Evolutionary conservation across 208 protist species (phyloP).

Genomic region (Naegleria lovaniensis): DNA sequence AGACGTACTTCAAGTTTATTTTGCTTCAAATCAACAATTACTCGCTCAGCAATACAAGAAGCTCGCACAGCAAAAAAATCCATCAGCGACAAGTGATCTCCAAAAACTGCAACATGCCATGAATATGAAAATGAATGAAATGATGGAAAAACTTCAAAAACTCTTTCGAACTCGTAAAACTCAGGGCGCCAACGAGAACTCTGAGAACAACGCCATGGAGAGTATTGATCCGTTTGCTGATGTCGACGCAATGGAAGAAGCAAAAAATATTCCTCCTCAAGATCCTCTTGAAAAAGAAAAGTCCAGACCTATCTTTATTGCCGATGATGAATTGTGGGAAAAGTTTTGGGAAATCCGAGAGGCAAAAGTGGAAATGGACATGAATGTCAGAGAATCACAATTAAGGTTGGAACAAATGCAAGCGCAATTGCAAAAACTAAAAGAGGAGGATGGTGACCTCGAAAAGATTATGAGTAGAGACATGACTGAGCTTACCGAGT

Average conservation of each 20-base stretch:
- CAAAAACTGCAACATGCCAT: neutral
- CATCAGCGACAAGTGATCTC: neutral
- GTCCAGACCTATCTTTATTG: neutral
- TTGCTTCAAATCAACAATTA: neutral
- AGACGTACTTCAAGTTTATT: neutral
- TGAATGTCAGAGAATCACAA: neutral
- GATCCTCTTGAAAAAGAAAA: neutral
- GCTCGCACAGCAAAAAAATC: neutral
- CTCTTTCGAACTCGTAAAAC: neutral
- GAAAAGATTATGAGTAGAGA: slow-evolving; percentile 20
- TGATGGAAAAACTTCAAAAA: neutral
- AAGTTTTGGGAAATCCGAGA: slow-evolving; percentile 13
- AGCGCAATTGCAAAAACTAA: neutral
- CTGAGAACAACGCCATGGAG: neutral
- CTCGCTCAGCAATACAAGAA: neutral
- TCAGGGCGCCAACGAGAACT: neutral
- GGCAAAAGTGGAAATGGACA: neutral
- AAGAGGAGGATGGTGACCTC: slow-evolving; percentile 28
- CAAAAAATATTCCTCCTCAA: neutral
- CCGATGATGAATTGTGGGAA: slow-evolving; percentile 4
- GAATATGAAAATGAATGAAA: slow-evolving; percentile 13
- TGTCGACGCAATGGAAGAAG: neutral
- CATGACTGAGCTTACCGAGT: slow-evolving; percentile 27
- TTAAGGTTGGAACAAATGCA: neutral
- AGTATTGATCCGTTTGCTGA: slow-evolving; percentile 13